Evolutionary conservation across 441 rosid genomes (phyloP), one percentile per base, ranked within the genome.

Genomic region (Pelargonium fulgidum): DNA sequence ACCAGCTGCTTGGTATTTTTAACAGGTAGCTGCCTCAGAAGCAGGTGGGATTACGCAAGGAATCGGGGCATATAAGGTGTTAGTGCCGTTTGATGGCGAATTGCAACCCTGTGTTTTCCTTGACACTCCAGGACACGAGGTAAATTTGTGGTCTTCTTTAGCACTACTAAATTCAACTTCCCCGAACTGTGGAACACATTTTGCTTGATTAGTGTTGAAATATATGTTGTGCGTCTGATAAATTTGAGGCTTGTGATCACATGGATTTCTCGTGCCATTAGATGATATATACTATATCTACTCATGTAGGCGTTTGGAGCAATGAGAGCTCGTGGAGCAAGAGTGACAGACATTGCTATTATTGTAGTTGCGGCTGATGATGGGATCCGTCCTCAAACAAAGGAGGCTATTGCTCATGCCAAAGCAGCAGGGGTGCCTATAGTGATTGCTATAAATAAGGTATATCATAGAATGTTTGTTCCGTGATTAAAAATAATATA

Each of bases 41-140:
- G 97, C 97, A 48, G 99, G 99, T 75, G 97, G 99, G 47, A 94
- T 94, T 62, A 94, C 99, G 14, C 97, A 94, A 83, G 99, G 99
- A 70, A 94, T 94, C 66, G 97, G 99, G 67, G 99, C 99, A 58
- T 94, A 94, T 71, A 78, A 84, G 79, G 92, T 91, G 76, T 68
- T 79, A 64, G 89, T 91, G 13, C 90, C 97, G 39, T 75, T 94
- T 19, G 99, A 91, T 82, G 97, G 97, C 70, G 79, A 88, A 81
- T 59, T 79, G 73, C 96, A 79, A 78, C 77, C 87, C 19, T 94
- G 99, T 81, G 90, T 94, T 83, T 91, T 94, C 82, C 96, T 94
- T 76, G 99, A 94, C 76, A 94, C 97, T 75, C 99, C 99, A 66
- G 99, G 99, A 19, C 99, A 94, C 68, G 97, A 94, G 97, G 99